These are phyloP conservation scores for Beauveria brongniartii DNA, from an alignment of 2,329 filamentous ascomycete genomes.

Conservation along the genomic window DNA sequence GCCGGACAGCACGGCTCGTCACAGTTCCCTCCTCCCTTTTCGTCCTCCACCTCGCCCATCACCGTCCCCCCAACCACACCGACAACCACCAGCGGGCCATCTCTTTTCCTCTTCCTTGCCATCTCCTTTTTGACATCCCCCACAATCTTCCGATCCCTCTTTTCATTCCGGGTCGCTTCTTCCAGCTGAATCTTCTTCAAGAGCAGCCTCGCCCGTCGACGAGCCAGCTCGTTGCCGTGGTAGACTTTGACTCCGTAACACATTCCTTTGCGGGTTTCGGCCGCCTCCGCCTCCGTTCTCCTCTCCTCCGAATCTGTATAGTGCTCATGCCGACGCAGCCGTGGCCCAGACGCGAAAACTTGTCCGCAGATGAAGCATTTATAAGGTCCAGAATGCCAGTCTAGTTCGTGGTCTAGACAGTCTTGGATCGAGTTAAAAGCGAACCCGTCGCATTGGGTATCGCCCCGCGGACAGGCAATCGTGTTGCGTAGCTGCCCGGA, in stretches of 20 bases:
- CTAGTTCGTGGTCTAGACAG: neutral
- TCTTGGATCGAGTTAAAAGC: neutral
- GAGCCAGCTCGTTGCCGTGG: neutral
- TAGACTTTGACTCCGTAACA: neutral
- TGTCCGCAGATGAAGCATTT: neutral
- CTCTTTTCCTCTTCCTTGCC: neutral
- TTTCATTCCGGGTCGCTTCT: neutral
- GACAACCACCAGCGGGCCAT: too few relatives aligned
- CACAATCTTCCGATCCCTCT: neutral
- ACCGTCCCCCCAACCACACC: neutral
- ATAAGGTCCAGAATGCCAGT: slow-evolving; percentile 10
- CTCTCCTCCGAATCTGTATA: neutral
- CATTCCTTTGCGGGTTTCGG: neutral
- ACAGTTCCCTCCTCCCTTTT: neutral
- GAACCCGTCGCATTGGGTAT: slow-evolving; percentile 4
- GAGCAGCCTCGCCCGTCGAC: neutral
- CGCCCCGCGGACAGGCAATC: neutral
- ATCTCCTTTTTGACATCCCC: too few relatives aligned
- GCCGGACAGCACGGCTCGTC: neutral
- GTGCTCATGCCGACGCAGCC: neutral
- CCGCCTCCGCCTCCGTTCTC: accelerated
- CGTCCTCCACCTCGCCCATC: neutral
- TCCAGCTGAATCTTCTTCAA: neutral
- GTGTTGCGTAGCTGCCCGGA: neutral
- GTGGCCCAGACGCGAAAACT: neutral